A percentile compares a stretch with the other conserved stretches of the same genome.
Conservation (phyloP, 2,329 filamentous ascomycete species). For the Westerdykella aurantiaca region DNA sequence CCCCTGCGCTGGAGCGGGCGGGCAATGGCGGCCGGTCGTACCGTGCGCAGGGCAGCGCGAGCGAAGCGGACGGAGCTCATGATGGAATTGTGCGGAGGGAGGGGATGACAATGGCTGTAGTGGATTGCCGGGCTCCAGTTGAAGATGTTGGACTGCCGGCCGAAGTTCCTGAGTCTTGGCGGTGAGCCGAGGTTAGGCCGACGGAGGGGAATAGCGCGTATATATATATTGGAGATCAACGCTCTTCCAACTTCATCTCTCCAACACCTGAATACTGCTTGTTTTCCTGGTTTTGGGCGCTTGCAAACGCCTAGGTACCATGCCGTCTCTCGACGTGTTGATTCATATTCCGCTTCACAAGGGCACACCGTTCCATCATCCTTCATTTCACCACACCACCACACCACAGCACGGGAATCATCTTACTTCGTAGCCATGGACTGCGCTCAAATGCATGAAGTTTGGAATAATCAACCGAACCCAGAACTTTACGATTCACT, state of each 20-base stretch:
- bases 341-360: too few species aligned
- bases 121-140: constrained; percentile 16
- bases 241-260: neutral
- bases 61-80: constrained; percentile 96
- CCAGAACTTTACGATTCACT: too few species aligned
- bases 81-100: constrained; percentile 32
- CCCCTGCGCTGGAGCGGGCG: constrained; percentile 76
- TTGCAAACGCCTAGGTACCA: too few species aligned
- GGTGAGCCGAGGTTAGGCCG: constrained; percentile 4
- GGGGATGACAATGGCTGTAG: constrained; percentile 36
- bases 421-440: too few species aligned
- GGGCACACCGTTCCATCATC: too few species aligned
- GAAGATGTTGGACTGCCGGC: constrained; percentile 2
- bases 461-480: too few species aligned
- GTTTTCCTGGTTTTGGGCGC: too few species aligned
- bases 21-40: constrained; percentile 64
- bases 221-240: neutral
- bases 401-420: too few species aligned
- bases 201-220: constrained; percentile 2
- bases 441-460: too few species aligned
- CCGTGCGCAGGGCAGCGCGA: constrained; percentile 76
- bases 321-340: too few species aligned
- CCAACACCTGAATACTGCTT: neutral
- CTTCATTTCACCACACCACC: too few species aligned
- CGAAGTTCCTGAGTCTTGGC: constrained; percentile 20